Percentiles rank a stretch among this genome's conserved stretches.
phyloP scores from a whole-genome alignment of 768 basidiomycete species.

The Hydnomerulius pinastri region DNA sequence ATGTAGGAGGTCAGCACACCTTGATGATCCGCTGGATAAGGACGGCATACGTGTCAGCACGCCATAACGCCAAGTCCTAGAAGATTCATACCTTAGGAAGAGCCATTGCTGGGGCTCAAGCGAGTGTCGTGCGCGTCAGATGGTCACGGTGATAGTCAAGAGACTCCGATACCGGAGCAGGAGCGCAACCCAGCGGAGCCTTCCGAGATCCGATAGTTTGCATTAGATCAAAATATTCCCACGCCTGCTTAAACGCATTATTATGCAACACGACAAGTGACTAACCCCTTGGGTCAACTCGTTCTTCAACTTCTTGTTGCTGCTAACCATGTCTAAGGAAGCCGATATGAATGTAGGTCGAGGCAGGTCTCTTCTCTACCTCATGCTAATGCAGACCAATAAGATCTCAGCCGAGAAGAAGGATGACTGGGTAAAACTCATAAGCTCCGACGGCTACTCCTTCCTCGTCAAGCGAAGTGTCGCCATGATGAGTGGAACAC shows the following conservation, averaged over 20 bases:
- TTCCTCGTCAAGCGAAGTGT: conserved; percentile 78
- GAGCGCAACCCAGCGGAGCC: neutral
- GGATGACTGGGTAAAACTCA: conserved; percentile 73
- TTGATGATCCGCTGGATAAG: conserved; percentile 51
- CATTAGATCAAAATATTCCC: conserved; percentile 13
- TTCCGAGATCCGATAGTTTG: conserved; percentile 20
- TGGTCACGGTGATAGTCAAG: conserved; percentile 16
- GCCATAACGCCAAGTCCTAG: neutral
- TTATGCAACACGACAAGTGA: no score
- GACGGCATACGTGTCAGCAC: conserved; percentile 10
- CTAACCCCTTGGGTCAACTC: neutral
- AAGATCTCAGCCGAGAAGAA: conserved; percentile 13
- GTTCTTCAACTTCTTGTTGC: neutral
- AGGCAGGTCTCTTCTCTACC: neutral
- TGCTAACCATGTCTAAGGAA: conserved; percentile 21
- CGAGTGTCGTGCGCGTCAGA: conserved; percentile 13
- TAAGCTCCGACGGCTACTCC: conserved; percentile 77
- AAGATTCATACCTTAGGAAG: conserved; percentile 35
- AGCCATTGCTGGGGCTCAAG: conserved; percentile 30
- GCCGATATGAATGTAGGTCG: conserved; percentile 20
- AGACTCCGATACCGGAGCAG: conserved; percentile 2
- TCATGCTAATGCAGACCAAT: neutral
- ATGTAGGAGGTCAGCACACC: conserved; percentile 32
- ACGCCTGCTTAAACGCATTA: conserved; percentile 9
- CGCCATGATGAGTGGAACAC: conserved; percentile 76